Percentiles rank a stretch among this genome's conserved stretches.
phyloP scores from a whole-genome alignment of 441 rosid genomes.

The Erodium moschatum region DNA sequence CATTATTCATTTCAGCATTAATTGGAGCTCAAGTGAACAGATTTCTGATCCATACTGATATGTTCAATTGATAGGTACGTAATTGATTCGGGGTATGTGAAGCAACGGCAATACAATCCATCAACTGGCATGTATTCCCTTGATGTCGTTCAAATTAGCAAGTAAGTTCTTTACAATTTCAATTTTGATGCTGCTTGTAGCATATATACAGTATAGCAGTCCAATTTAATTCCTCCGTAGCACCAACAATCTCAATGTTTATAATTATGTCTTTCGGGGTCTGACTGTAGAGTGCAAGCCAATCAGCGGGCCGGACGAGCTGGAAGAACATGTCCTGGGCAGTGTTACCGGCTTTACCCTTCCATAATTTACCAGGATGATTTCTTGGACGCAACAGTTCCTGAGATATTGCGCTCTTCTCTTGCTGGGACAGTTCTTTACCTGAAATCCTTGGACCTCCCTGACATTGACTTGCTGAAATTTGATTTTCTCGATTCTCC shows the following conservation, averaged over 20 bases:
- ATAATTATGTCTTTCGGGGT: not conserved
- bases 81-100: constrained; percentile 86
- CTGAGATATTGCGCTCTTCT: constrained; percentile 93
- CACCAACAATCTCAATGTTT: not conserved
- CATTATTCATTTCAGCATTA: not conserved
- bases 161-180: constrained; percentile 42
- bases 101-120: constrained; percentile 93
- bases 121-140: constrained; percentile 95
- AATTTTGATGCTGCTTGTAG: constrained; percentile 15
- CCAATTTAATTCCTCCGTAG: not conserved
- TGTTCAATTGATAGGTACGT: constrained; percentile 62
- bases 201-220: constrained; percentile 1
- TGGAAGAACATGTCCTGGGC: constrained; percentile 95
- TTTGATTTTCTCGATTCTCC: constrained; percentile 96
- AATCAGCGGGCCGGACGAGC: constrained; percentile 98
- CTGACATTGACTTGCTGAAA: constrained; percentile 83
- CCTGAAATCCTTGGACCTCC: constrained; percentile 84
- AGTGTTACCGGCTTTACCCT: constrained; percentile 86
- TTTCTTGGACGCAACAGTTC: constrained; percentile 78
- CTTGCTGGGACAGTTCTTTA: constrained; percentile 92
- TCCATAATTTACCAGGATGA: constrained; percentile 63
- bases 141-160: constrained; percentile 90
- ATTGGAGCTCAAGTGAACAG: not conserved
- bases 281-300: constrained; percentile 76
- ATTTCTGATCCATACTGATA: constrained; percentile 19